Base-by-base conservation (phyloP, 768 basidiomycete species). In the Candolleomyces efflorescens region DNA sequence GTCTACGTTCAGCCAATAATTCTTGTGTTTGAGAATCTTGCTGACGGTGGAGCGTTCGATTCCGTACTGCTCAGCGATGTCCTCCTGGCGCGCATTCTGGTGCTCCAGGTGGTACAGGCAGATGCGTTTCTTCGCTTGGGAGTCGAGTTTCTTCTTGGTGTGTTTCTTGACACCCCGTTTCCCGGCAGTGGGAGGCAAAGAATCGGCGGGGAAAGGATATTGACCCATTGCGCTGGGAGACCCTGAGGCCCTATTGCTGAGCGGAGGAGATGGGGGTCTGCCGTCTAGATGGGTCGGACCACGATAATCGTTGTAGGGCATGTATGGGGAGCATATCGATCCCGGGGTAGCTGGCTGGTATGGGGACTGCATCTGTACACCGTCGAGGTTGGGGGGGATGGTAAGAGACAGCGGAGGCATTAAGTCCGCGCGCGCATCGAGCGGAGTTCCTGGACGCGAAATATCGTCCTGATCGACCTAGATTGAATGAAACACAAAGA, bases 21-120 rank as follows among this genome's bases (percentile, higher is more conserved):
- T 78, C 71, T 89, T 92, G 66, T 88, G 75, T 71, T 94, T 94
- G 62, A 94, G 78, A 61, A 93, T 94, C 74, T 95, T 94, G 73
- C 89, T 90, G 70, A 95, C 87, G n/a, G 93, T 95, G 73, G 91
- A 94, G 53, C 93, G 85, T 67, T 95, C 93, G 59, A 94, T 88
- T 51, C 83, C 82, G 68, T 87, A 94, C 32, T 75, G 73, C 11
- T 75, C 75, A 4, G 88, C 93, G 63, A 95, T 92, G 67, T 92
- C 90, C 66, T 94, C 91, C 69, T 95, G 93, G 58, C 89, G 82
- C 18, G 82, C 77, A 53, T 82, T 81, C 0, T 87, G 89, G 65
- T 90, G 75, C 3, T 83, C 72, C 53, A 77, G 71, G 59, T 85
- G 82, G 68, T 83, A 87, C 12, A 77, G 55, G 64, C 92, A 94